Base-by-base conservation (phyloP, 371 early-diverging fungal species). In the Rhizopus sp. region DNA sequence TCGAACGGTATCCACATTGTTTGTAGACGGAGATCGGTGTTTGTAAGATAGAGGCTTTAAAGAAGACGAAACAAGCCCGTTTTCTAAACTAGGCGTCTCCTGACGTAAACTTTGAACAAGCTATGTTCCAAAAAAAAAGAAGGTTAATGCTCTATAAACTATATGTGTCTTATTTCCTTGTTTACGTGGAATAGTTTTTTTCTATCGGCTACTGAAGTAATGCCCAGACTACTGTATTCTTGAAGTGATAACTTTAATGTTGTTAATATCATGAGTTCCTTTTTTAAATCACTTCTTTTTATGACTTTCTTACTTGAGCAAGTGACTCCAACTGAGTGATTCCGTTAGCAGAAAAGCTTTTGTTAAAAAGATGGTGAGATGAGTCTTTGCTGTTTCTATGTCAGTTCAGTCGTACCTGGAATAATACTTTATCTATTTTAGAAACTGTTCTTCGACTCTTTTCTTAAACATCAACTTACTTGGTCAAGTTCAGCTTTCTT, bases 211-310 rank as follows among this genome's bases (percentile, higher is more conserved):
- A 87, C 85, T 35, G 82, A 75, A 42, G 81, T 82, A 12, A 91
- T 86, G 13, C 92, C 92, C 44, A 90, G 69, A 13, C 81, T 67
- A 52, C 73, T 78, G 59, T 89, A 91, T 72, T 90, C 90, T 64
- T 86, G 87, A 88, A 91, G 87, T 37, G 87, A 86, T 54, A 91
- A 71, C 80, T 85, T 39, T 42, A 59, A 16, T 37, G 10, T 32
- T 39, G 16, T 48, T 30, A 10, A n/a, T 17, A 51, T 30, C n/a
- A 42, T 32, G 10, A 16, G 1, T 13, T 3, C n/a, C 7, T 37
- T 38, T 5, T 44, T 29, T 32, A 41, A 37, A 31, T 13, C n/a
- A 35, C n/a, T 13, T 44, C 35, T 16, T 50, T 40, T 34, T 17
- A 30, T 16, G 4, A 16, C 12, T n/a, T n/a, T 12, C 39, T 57